A percentile compares a stretch with the other conserved stretches of the same genome.
Evolutionary conservation across 345 rosid genomes (phyloP).

Genomic region (Diplotaxis tenuifolia): DNA sequence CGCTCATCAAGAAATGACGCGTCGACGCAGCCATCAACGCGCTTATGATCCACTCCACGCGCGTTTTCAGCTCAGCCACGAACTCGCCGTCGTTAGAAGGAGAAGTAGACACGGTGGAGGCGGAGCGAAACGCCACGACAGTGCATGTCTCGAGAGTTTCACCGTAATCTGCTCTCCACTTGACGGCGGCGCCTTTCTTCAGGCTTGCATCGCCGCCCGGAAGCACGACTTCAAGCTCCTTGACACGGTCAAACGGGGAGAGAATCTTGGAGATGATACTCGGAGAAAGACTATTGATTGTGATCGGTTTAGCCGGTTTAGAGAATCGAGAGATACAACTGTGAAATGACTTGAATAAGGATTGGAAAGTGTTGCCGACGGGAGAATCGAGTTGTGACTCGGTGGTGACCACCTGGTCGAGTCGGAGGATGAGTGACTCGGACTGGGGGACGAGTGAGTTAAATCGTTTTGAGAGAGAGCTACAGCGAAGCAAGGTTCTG

Average conservation of each 20-base stretch:
- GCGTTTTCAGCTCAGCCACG: constrained; percentile 29
- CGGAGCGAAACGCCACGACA: constrained; percentile 31
- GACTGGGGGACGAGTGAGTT: constrained; percentile 33
- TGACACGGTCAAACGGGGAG: constrained; percentile 18
- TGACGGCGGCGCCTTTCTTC: constrained; percentile 26
- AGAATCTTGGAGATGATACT: constrained; percentile 25
- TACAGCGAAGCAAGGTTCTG: constrained; percentile 33
- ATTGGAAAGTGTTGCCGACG: constrained; percentile 1
- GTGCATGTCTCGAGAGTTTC: constrained; percentile 25
- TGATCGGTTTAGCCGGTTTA: constrained; percentile 26
- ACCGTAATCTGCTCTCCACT: constrained; percentile 33
- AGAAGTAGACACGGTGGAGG: neutral
- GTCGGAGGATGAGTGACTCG: constrained; percentile 32
- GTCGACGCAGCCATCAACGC: constrained; percentile 28
- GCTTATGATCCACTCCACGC: constrained; percentile 36
- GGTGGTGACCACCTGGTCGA: neutral
- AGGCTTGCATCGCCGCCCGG: constrained; percentile 12
- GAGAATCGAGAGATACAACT: constrained; percentile 21
- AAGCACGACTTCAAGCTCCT: constrained; percentile 16
- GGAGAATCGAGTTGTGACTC: constrained; percentile 5
- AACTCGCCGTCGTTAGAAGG: constrained; percentile 19
- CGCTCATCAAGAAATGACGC: constrained; percentile 25
- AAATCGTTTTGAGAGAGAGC: constrained; percentile 30
- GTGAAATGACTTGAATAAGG: constrained; percentile 17
- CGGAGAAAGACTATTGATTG: neutral